These are phyloP conservation scores for Chrysoporthe deuterocubensis DNA, from an alignment of 2,329 filamentous ascomycete genomes.

Conservation along the genomic window DNA sequence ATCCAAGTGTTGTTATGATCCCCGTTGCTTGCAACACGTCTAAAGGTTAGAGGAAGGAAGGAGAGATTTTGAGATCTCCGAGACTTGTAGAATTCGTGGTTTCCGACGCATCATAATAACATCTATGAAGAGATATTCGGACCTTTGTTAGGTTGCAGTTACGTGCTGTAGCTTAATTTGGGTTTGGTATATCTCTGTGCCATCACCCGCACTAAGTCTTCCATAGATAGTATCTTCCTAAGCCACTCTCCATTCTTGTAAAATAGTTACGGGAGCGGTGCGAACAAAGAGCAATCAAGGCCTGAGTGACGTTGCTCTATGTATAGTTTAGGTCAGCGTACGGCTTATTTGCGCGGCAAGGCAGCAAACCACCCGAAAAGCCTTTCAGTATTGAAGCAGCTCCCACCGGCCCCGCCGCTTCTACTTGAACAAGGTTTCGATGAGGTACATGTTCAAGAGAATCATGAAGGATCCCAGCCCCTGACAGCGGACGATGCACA, in stretches of 20 bases:
- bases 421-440: slow-evolving; percentile 15
- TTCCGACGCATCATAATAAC: no score
- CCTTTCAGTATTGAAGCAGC: slow-evolving; percentile 20
- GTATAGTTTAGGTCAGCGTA: slow-evolving; percentile 7
- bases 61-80: no score
- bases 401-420: slow-evolving; percentile 19
- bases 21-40: no score
- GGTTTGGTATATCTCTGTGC: no score
- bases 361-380: slow-evolving; percentile 14
- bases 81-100: no score
- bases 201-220: neutral
- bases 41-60: no score
- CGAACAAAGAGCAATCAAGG: slow-evolving; percentile 14
- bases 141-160: no score
- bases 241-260: slow-evolving; percentile 14
- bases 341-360: slow-evolving; percentile 7
- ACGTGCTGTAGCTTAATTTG: no score
- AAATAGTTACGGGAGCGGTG: slow-evolving; percentile 12
- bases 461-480: slow-evolving; percentile 15
- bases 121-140: no score
- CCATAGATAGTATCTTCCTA: neutral
- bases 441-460: slow-evolving; percentile 19
- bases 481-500: slow-evolving; percentile 3
- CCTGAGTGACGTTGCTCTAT: slow-evolving; percentile 17
- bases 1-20: no score